A percentile compares a stretch with the other conserved stretches of the same genome.
phyloP scores from a whole-genome alignment of 805 yeast species.

The Kluyveromyces dobzhanskii region DNA sequence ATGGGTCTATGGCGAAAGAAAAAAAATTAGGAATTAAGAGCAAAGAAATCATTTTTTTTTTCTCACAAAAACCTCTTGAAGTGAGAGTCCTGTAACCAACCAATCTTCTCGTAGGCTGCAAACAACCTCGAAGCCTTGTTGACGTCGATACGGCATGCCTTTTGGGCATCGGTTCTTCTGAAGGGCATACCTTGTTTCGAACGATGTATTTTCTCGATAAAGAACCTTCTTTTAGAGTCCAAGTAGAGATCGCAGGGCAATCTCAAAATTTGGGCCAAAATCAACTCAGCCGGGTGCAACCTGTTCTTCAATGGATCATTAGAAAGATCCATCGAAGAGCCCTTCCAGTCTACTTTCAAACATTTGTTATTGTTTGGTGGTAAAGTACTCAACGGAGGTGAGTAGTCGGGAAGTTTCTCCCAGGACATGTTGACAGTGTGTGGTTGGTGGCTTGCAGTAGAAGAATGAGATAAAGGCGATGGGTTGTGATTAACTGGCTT shows the following conservation, averaged over 20 bases:
- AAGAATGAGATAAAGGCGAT: constrained; percentile 25
- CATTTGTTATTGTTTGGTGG: constrained; percentile 59
- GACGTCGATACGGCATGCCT: constrained; percentile 94
- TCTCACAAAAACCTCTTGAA: constrained; percentile 42
- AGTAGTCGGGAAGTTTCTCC: constrained; percentile 70
- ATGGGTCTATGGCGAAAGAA: too few species aligned
- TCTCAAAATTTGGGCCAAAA: constrained; percentile 80
- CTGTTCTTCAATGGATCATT: constrained; percentile 62
- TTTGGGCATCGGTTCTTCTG: constrained; percentile 95
- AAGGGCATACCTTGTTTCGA: constrained; percentile 64
- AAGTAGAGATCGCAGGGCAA: constrained; percentile 80
- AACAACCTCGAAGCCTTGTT: constrained; percentile 88
- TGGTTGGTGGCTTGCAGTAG: constrained; percentile 6
- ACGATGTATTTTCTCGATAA: constrained; percentile 80
- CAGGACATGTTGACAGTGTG: constrained; percentile 46
- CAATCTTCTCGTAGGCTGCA: constrained; percentile 85
- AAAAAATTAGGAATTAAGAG: too few species aligned
- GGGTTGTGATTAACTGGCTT: constrained; percentile 22
- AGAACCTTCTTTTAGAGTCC: constrained; percentile 74
- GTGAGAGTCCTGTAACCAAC: constrained; percentile 78
- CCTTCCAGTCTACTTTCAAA: constrained; percentile 93
- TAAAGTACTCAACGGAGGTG: constrained; percentile 60
- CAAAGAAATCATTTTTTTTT: too few species aligned
- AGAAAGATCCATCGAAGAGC: constrained; percentile 88
- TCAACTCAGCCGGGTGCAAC: constrained; percentile 87